These are phyloP conservation scores for Immersiella caudata DNA, from an alignment of 495 filamentous ascomycete genomes.

Conservation along the genomic window DNA sequence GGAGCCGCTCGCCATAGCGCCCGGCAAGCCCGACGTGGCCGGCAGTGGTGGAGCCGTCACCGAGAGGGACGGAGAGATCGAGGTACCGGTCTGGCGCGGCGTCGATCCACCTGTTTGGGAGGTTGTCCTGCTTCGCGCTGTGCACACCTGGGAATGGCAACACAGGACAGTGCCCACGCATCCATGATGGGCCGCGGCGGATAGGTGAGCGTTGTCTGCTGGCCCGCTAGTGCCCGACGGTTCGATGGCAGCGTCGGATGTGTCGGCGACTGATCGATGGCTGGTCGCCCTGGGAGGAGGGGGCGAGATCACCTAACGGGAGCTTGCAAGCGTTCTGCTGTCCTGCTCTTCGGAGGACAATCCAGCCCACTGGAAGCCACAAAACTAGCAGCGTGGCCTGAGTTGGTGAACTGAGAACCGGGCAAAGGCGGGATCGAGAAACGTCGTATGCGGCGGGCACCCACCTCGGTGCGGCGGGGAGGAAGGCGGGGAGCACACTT, in stretches of 20 bases:
- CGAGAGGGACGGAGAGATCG: conserved; percentile 1
- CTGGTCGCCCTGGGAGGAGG: background rate
- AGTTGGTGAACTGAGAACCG: background rate
- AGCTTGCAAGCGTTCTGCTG: background rate
- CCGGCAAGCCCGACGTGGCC: background rate
- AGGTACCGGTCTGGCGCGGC: background rate
- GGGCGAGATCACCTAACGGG: background rate
- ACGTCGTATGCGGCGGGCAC: background rate
- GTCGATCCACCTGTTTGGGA: conserved; percentile 4
- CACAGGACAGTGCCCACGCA: background rate
- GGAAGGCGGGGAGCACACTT: background rate
- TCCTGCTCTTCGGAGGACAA: background rate
- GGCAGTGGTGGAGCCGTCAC: conserved; percentile 12
- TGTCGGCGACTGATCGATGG: background rate
- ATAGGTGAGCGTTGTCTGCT: background rate
- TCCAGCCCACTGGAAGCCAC: background rate
- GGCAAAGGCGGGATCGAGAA: background rate
- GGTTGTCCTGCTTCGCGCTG: background rate
- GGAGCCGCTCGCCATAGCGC: conserved; percentile 1
- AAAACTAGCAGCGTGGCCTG: background rate
- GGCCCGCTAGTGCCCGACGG: background rate
- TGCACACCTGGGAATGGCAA: too few relatives aligned
- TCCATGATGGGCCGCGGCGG: background rate
- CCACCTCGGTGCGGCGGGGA: background rate
- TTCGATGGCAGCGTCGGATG: background rate